Percentiles rank a stretch among this genome's conserved stretches.
Conservation (phyloP, 2,329 filamentous ascomycete genomes). For the Stachybotrys elegans region DNA sequence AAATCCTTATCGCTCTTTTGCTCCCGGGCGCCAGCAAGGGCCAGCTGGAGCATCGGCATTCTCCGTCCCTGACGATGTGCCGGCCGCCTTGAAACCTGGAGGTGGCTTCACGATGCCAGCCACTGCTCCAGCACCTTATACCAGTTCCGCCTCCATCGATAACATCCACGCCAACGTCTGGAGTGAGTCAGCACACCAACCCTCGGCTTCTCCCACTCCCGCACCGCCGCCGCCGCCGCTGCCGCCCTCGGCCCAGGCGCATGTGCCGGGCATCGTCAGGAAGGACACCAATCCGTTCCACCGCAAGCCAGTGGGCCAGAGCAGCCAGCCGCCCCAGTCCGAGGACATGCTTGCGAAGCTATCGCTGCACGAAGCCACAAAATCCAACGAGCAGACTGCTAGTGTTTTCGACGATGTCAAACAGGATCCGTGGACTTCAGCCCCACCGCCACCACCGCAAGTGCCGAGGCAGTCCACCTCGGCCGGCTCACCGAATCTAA, state of each 20-base stretch:
- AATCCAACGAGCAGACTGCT: conserved; percentile 28
- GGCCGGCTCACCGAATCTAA: conserved; percentile 25
- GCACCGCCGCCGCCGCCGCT: conserved; percentile 3
- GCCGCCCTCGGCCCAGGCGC: conserved; percentile 22
- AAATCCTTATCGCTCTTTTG: too few species aligned
- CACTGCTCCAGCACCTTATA: too few species aligned
- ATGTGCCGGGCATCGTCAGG: conserved; percentile 27
- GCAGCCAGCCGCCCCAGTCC: too few species aligned
- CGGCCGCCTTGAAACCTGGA: conserved; percentile 27
- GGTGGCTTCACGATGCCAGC: conserved; percentile 12
- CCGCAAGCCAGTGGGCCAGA: conserved; percentile 45
- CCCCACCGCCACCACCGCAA: conserved; percentile 22
- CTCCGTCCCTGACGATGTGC: conserved; percentile 20
- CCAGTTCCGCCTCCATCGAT: too few species aligned
- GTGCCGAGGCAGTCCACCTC: too few species aligned
- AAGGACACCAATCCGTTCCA: conserved; percentile 49
- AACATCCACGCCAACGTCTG: conserved; percentile 24
- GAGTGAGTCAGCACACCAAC: conserved; percentile 20
- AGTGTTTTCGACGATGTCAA: conserved; percentile 18
- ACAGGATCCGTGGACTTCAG: conserved; percentile 22
- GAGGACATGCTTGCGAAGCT: conserved; percentile 36
- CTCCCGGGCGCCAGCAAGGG: too few species aligned
- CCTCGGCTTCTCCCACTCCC: too few species aligned
- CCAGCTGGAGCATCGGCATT: too few species aligned
- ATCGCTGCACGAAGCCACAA: conserved; percentile 34